Evolutionary conservation across 805 yeast species (phyloP).

Genomic region (Ogataea methylovora): DNA sequence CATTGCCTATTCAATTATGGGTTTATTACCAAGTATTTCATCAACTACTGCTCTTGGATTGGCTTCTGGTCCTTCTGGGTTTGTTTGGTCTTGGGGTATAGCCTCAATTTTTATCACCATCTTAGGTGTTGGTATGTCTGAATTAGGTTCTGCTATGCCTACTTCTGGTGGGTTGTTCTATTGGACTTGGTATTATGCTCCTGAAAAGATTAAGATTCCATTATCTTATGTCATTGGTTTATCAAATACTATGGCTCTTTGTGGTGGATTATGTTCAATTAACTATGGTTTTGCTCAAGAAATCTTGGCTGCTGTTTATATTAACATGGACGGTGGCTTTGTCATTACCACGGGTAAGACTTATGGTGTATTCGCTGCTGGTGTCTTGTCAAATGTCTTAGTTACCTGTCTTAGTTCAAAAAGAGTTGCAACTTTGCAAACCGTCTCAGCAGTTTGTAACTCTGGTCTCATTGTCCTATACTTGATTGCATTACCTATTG

Average conservation of each 20-base stretch:
- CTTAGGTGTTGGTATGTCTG: conserved; percentile 59
- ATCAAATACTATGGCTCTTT: conserved; percentile 58
- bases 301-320: conserved; percentile 48
- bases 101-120: conserved; percentile 47
- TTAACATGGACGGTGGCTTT: conserved; percentile 45
- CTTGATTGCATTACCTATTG: conserved; percentile 60
- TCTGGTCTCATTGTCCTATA: conserved; percentile 43
- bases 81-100: conserved; percentile 69
- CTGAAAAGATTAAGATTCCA: conserved; percentile 41
- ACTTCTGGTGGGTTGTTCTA: conserved; percentile 71
- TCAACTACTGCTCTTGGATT: conserved; percentile 47
- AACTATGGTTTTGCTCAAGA: conserved; percentile 62
- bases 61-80: conserved; percentile 55
- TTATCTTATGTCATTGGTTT: conserved; percentile 59
- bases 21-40: conserved; percentile 57
- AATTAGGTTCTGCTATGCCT: conserved; percentile 62
- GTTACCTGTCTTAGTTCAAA: conserved; percentile 52
- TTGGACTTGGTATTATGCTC: conserved; percentile 64
- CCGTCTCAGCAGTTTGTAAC: conserved; percentile 50
- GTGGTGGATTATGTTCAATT: conserved; percentile 61
- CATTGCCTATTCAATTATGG: conserved; percentile 68
- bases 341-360: conserved; percentile 43
- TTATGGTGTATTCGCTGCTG: conserved; percentile 63
- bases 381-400: conserved; percentile 42
- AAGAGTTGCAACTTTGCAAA: conserved; percentile 50